Evolutionary conservation across 78 protist genomes (phyloP), one percentile per base, ranked within the genome.

Genomic region (Dictyostelium firmibasis): DNA sequence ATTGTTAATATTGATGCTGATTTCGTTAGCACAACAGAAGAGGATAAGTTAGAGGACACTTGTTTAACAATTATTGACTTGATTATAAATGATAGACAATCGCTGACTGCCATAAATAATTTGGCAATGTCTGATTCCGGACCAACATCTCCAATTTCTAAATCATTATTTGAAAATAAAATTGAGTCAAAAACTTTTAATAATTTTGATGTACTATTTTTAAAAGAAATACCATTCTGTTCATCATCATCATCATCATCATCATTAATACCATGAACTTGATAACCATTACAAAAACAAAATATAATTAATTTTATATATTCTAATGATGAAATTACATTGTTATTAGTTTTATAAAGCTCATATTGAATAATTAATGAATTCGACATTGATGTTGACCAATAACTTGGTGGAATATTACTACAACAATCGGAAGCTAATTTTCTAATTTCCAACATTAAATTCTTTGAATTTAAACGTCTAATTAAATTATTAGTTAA

Each of bases 201-300:
- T 36, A 75, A 18, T 69, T 29, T 25, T 7, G 11, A 29, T 3
- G 36, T 69, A 50, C 62, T 16, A 29, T 29, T 69, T 69, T 69
- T 29, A 75, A 36, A 75, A 23, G 82, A 31, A 35, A 36, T 36
- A 36, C 43, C 31, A 50, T 23, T 3, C 7, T 33, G 44, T 3
- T 10, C 20, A 33, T 31, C 33, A 75, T 35, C 20, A 33, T 20
- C 36, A 69, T 29, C 13, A 11, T 6, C 5, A 29, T 27, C 36
- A 27, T 69, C 20, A 69, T 23, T 13, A 31, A 29, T 11, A 35
- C 82, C 82, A 75, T 75, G 82, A 36, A 75, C 27, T 23, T 27
- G 82, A 75, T 38, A 75, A 0, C 60, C 43, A 75, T 75, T 75
- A 75, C 82, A 75, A 75, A 35, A 75, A 74, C 81, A 74, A 74